Percentiles rank a stretch among this genome's conserved stretches.
Conservation (phyloP, 2,329 filamentous ascomycete genomes). For the Verticillium zaregamsianum region DNA sequence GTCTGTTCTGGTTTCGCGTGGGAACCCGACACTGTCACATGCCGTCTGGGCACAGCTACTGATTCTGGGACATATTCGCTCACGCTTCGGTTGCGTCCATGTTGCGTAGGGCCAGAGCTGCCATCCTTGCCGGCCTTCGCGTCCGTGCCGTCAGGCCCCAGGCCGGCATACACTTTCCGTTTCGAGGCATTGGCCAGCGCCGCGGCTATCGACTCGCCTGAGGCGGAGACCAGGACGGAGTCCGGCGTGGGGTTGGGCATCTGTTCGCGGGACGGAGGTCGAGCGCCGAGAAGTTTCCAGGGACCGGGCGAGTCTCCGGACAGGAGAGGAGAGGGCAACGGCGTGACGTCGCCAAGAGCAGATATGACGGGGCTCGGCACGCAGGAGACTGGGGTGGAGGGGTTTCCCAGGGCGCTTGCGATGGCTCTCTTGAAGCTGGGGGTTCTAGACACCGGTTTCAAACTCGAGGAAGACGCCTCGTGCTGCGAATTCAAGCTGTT, state of each 20-base stretch:
- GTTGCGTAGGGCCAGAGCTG: conserved; percentile 14
- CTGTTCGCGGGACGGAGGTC: conserved; percentile 44
- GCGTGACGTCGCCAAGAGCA: conserved; percentile 74
- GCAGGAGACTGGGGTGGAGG: conserved; percentile 59
- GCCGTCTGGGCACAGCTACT: conserved; percentile 63
- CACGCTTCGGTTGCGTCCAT: conserved; percentile 69
- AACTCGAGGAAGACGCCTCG: conserved; percentile 37
- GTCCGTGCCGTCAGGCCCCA: conserved; percentile 28
- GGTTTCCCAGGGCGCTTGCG: conserved; percentile 41
- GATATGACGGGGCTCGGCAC: conserved; percentile 71
- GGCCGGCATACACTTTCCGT: conserved; percentile 51
- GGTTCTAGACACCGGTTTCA: conserved; percentile 53
- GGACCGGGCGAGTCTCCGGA: conserved; percentile 62
- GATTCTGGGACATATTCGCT: conserved; percentile 83
- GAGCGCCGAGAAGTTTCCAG: conserved; percentile 52
- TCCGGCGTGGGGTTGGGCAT: conserved; percentile 32
- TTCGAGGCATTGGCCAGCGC: conserved; percentile 49
- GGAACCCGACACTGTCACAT: conserved; percentile 67
- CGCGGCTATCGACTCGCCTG: conserved; percentile 48
- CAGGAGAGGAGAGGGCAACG: conserved; percentile 71
- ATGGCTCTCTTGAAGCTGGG: conserved; percentile 58
- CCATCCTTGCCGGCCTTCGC: conserved; percentile 10
- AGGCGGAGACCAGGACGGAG: conserved; percentile 44
- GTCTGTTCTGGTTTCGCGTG: conserved; percentile 38
- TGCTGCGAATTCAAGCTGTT: conserved; percentile 26